These are phyloP conservation scores for Linderina pennispora DNA, from an alignment of 192 early-diverging fungal species.

Conservation along the genomic window DNA sequence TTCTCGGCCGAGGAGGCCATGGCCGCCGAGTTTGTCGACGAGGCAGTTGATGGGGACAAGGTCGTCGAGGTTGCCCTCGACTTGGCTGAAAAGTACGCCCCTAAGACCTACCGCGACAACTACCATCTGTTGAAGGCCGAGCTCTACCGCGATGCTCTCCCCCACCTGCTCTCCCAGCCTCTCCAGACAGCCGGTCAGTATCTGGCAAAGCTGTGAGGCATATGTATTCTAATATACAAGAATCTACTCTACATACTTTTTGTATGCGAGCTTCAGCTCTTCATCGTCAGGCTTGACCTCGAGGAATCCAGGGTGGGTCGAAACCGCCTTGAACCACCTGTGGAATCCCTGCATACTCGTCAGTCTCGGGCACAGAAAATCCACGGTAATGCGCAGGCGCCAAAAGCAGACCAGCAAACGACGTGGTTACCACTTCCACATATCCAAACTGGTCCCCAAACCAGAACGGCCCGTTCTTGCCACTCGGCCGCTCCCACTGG, in stretches of 20 bases:
- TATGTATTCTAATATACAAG: no score
- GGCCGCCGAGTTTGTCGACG: no score
- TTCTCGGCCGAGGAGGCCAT: no score
- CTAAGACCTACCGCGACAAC: no score
- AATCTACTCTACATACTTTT: constrained; percentile 29
- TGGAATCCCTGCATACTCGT: constrained; percentile 4
- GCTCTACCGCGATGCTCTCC: no score
- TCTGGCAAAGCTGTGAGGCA: no score
- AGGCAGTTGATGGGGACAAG: no score
- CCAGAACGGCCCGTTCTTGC: background rate
- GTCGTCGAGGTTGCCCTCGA: no score
- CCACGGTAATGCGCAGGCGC: background rate
- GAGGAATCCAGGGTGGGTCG: constrained; percentile 2
- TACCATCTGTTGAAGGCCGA: no score
- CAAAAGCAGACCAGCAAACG: background rate
- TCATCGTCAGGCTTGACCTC: constrained; percentile 13
- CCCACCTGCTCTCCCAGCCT: no score
- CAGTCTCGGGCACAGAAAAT: constrained; percentile 1
- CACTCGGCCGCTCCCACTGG: constrained; percentile 15
- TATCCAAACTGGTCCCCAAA: background rate
- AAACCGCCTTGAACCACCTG: constrained; percentile 1
- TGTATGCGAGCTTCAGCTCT: constrained; percentile 9
- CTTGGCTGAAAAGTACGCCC: no score
- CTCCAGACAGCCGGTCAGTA: no score
- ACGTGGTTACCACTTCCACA: background rate